Base-by-base conservation (phyloP, 805 yeast species). In the Lipomyces spencermartinsiae region DNA sequence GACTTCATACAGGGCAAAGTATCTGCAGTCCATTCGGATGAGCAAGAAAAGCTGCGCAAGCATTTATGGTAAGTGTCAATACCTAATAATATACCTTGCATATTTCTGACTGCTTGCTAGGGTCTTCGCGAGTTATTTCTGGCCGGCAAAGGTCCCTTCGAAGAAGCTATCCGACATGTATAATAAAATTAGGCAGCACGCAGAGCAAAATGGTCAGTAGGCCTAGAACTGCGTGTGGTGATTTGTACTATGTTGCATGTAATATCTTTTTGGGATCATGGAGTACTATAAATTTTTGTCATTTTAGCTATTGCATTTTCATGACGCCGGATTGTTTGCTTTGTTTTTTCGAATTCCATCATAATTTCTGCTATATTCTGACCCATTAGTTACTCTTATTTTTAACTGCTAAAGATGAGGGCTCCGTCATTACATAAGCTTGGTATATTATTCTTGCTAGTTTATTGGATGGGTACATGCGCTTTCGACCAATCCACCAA, bases 81-180 rank as follows among this genome's bases (percentile, higher is more conserved):
- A n/a, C n/a, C 12, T 37, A 12, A 2, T 2, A 14, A 19, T 39
- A 22, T 55, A 8, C 22, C 6, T 16, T 37, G 19, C 22, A 60
- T 61, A n/a, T 31, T 46, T 37, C 31, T 29, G 29, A 54, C 25
- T 57, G n/a, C 33, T 57, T 10, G 39, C 14, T 58, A 66, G 69
- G 73, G 85, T 90, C 37, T 92, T 89, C 77, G 92, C 95, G 4
- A 84, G 93, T 25, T 84, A 86, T 63, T 92, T 87, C 80, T 92
- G 97, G 97, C 97, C 97, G 1, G 90, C 87, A 2, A 85, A 85
- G 69, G 97, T 90, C 55, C 75, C 81, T 14, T 89, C 94, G 68
- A 78, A 82, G 51, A 89, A 89, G 79, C 86, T 92, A 70, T 83
- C 84, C 75, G 88, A 86, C 37, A 92, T 93, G 97, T 93, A 91